Evolutionary conservation across 345 rosid genomes (phyloP), one percentile per base, ranked within the genome.

Genomic region (Punica granatum): DNA sequence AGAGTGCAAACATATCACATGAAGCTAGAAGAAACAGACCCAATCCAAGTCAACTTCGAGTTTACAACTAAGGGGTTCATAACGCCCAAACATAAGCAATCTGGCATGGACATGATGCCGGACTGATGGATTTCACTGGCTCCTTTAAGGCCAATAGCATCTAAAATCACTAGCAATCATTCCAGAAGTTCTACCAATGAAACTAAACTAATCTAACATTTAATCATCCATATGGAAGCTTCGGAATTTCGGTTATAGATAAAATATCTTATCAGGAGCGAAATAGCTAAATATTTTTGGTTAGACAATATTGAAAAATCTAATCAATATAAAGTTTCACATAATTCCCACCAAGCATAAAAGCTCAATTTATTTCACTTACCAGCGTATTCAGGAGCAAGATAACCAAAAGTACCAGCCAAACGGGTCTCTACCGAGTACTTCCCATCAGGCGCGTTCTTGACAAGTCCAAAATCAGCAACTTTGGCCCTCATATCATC

Each of bases 301-400:
- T 37, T 37, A n/a, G n/a, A n/a, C n/a, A n/a, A n/a, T n/a, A n/a
- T 11, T 4, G 41, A 37, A 37, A 37, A 4, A 37, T 37, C 41
- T 37, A 4, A 37, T 37, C 41, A 37, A 37, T 4, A 4, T 37
- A n/a, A n/a, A n/a, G n/a, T n/a, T n/a, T n/a, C 58, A n/a, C 23
- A 15, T 56, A 56, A 56, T 11, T 13, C 61, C 19, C 26, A 30
- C 33, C 33, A 56, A 56, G 61, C 14, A 26, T 13, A 56, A 1
- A 5, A 56, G 34, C 34, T 56, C 32, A 28, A 26, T 56, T 14
- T 10, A 26, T 30, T 30, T 30, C 34, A 56, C 89, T 58, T 77
- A 90, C 98, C 91, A 42, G 98, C 98, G 71, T 92, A 92, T 70
- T 92, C 98, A 21, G 98, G 98, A 9, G 98, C 98, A 66, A 92